Conservation (phyloP, 805 yeast species). For the Sugiyamaella mastotermitis region DNA sequence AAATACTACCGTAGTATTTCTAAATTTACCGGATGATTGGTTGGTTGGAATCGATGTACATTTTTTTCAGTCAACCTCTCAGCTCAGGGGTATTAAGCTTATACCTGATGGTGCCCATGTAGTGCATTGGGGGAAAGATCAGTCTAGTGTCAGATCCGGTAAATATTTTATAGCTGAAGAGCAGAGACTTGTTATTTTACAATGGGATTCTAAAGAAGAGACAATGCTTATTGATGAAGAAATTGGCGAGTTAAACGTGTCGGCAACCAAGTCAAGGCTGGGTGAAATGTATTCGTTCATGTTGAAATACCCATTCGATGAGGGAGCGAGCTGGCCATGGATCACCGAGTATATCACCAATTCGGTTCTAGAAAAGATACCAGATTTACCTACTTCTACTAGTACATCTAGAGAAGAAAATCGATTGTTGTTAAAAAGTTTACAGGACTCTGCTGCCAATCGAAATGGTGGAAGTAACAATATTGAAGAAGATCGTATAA, state of each 20-base stretch:
- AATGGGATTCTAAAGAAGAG: conserved; percentile 36
- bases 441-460: conserved; percentile 28
- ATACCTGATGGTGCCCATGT: conserved; percentile 49
- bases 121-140: conserved; percentile 43
- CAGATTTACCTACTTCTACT: conserved; percentile 40
- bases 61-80: conserved; percentile 38
- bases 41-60: conserved; percentile 44
- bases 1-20: conserved; percentile 23
- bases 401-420: conserved; percentile 48
- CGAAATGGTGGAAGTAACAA: conserved; percentile 12
- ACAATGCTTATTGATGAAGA: conserved; percentile 24
- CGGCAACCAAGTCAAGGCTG: conserved; percentile 27
- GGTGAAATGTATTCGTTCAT: conserved; percentile 34
- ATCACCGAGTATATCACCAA: conserved; percentile 23
- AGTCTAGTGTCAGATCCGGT: conserved; percentile 38
- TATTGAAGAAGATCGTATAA: conserved; percentile 29
- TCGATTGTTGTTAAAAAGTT: conserved; percentile 33
- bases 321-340: conserved; percentile 26
- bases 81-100: conserved; percentile 45
- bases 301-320: conserved; percentile 36
- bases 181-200: conserved; percentile 30
- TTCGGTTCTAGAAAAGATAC: conserved; percentile 26
- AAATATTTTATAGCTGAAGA: conserved; percentile 29
- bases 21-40: conserved; percentile 32
- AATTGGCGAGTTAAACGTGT: conserved; percentile 29